Evolutionary conservation across 345 rosid species (phyloP).

Genomic region (Lagerstroemia speciosa): DNA sequence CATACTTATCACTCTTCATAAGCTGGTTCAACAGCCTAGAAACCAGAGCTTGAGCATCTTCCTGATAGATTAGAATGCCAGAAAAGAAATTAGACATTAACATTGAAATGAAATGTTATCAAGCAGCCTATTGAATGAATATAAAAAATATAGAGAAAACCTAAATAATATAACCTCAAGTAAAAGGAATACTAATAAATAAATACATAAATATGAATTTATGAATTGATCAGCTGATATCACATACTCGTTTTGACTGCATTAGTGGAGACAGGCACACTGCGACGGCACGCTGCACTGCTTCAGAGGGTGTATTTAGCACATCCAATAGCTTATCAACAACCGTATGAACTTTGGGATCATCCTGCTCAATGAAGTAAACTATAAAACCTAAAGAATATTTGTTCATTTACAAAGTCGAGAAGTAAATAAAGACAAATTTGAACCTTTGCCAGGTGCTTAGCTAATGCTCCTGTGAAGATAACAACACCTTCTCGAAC

Average conservation of each 20-base stretch:
- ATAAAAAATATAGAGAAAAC: background rate
- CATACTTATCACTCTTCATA: conserved; percentile 88
- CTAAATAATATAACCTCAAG: background rate
- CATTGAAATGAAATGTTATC: background rate
- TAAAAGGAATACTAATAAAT: background rate
- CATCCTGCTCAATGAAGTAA: conserved; percentile 47
- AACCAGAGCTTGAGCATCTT: conserved; percentile 62
- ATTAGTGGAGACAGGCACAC: conserved; percentile 81
- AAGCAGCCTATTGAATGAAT: background rate
- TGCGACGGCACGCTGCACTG: conserved; percentile 95
- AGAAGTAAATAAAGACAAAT: conserved; percentile 10
- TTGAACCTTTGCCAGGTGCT: conserved; percentile 72
- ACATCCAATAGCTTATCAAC: conserved; percentile 95
- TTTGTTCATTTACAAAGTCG: background rate
- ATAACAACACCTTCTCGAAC: conserved; percentile 98
- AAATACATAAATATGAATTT: background rate
- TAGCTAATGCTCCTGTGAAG: conserved; percentile 92
- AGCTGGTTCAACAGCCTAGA: conserved; percentile 72
- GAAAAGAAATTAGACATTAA: background rate
- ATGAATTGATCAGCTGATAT: background rate
- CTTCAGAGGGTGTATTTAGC: conserved; percentile 95
- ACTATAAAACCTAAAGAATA: background rate
- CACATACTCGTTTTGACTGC: conserved; percentile 71
- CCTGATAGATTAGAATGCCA: conserved; percentile 28
- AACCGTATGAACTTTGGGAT: conserved; percentile 86